Evolutionary conservation across 2,329 filamentous ascomycete genomes (phyloP).

Genomic region (Hyphodiscus sp.): DNA sequence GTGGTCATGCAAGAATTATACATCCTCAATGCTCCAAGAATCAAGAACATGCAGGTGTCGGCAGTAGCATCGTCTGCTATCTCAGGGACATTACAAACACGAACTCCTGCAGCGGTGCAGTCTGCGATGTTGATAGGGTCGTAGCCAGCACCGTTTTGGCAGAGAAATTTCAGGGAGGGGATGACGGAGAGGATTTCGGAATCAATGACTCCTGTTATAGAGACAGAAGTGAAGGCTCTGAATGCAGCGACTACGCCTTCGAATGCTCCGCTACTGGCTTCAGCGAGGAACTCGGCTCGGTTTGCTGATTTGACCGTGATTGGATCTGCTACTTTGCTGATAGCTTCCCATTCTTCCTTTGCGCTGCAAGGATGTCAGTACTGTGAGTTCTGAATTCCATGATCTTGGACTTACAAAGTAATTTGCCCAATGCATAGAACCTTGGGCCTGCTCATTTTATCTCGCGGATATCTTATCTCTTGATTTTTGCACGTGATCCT

Average conservation of each 20-base stretch:
- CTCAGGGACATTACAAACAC: constrained; percentile 68
- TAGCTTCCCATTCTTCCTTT: constrained; percentile 50
- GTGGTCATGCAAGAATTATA: constrained; percentile 32
- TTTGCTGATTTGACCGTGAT: constrained; percentile 48
- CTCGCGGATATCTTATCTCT: too few relatives aligned
- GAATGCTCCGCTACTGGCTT: constrained; percentile 56
- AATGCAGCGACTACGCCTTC: constrained; percentile 58
- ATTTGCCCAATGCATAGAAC: constrained; percentile 55
- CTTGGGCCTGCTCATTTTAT: constrained; percentile 39
- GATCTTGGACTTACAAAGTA: constrained; percentile 41
- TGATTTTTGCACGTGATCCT: too few relatives aligned
- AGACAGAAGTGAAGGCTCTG: constrained; percentile 60
- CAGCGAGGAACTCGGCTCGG: constrained; percentile 59
- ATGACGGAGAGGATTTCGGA: constrained; percentile 43
- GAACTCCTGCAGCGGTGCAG: constrained; percentile 51
- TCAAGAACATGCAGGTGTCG: constrained; percentile 68
- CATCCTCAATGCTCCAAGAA: constrained; percentile 61
- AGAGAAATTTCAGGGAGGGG: constrained; percentile 30
- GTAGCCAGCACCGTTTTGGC: constrained; percentile 55
- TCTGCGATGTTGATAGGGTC: constrained; percentile 69
- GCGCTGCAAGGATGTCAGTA: constrained; percentile 41
- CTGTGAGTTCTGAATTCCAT: not conserved
- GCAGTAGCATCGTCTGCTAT: constrained; percentile 75
- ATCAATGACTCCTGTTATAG: constrained; percentile 62
- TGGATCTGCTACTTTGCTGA: constrained; percentile 56